Evolutionary conservation across 495 filamentous ascomycete species (phyloP).

Genomic region (Aspergillus olivimuriae): DNA sequence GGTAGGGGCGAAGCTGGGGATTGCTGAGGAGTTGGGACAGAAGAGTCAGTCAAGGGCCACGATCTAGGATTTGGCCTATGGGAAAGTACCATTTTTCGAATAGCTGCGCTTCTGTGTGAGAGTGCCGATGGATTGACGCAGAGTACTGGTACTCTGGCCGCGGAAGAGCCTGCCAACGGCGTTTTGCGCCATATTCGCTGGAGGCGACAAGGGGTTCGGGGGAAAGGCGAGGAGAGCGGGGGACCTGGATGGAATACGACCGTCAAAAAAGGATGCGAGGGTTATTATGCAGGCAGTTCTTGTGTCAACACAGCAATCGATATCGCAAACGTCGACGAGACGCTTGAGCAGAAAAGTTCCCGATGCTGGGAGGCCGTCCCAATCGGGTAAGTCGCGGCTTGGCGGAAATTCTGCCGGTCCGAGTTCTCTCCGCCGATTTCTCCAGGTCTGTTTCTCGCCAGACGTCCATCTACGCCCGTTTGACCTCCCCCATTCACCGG

Average conservation of each 20-base stretch:
- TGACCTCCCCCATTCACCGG: not conserved
- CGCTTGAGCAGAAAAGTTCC: slow-evolving; percentile 17
- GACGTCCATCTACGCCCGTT: not conserved
- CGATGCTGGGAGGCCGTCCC: slow-evolving; percentile 8
- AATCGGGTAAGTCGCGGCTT: slow-evolving; percentile 26
- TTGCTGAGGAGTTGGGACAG: slow-evolving; percentile 17
- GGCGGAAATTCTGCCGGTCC: slow-evolving; percentile 40
- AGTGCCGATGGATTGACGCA: slow-evolving; percentile 28
- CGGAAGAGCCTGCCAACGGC: slow-evolving; percentile 35
- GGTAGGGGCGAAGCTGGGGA: slow-evolving; percentile 47
- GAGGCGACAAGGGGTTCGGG: too few species aligned
- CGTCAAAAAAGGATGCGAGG: too few species aligned
- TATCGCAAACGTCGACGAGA: too few species aligned
- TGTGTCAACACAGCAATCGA: too few species aligned
- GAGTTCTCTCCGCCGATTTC: slow-evolving; percentile 8
- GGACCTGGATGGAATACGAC: too few species aligned
- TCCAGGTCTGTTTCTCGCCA: slow-evolving; percentile 13
- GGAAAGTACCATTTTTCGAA: slow-evolving; percentile 27
- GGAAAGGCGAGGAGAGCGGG: not conserved
- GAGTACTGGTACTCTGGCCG: slow-evolving; percentile 21
- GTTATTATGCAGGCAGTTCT: too few species aligned
- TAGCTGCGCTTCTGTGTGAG: slow-evolving; percentile 30
- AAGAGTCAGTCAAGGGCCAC: not conserved
- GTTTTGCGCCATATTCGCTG: slow-evolving; percentile 31
- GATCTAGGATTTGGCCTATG: not conserved